phyloP scores from a whole-genome alignment of 176 grass and related monocot genomes.

The Eleusine coracana region DNA sequence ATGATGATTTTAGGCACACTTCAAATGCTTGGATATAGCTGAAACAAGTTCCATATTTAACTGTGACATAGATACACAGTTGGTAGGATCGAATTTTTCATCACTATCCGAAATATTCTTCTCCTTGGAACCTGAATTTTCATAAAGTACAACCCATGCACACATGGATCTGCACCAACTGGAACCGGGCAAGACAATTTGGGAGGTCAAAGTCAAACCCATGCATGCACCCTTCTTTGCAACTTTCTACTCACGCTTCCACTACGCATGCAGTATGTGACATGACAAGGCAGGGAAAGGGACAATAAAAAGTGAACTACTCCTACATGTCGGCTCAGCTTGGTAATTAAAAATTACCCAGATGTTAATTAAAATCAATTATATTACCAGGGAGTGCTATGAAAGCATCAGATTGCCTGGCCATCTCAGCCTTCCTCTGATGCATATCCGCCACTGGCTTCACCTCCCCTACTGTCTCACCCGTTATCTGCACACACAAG shows the following conservation, averaged over 20 bases:
- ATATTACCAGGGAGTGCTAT: conserved; percentile 70
- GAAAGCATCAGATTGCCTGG: conserved; percentile 71
- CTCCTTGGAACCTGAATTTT: neutral
- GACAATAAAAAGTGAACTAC: conserved; percentile 20
- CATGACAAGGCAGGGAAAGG: conserved; percentile 26
- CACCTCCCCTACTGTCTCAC: conserved; percentile 68
- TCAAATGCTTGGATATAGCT: neutral
- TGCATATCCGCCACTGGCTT: conserved; percentile 72
- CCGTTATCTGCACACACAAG: conserved; percentile 60
- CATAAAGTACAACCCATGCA: conserved; percentile 4
- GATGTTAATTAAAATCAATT: neutral
- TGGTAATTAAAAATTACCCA: neutral
- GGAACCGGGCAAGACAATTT: conserved; percentile 11
- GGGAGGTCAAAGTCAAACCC: conserved; percentile 44
- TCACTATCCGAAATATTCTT: neutral
- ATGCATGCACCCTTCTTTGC: conserved; percentile 21
- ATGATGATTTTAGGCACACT: neutral
- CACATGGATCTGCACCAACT: conserved; percentile 5
- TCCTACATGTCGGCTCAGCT: conserved; percentile 10
- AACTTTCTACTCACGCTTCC: conserved; percentile 45
- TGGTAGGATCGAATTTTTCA: neutral
- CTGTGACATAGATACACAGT: neutral
- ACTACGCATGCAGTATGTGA: conserved; percentile 37
- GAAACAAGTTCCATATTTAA: neutral
- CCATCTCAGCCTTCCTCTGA: conserved; percentile 79